Evolutionary conservation across 768 basidiomycete species (phyloP).

Genomic region (Clavulina sp.): DNA sequence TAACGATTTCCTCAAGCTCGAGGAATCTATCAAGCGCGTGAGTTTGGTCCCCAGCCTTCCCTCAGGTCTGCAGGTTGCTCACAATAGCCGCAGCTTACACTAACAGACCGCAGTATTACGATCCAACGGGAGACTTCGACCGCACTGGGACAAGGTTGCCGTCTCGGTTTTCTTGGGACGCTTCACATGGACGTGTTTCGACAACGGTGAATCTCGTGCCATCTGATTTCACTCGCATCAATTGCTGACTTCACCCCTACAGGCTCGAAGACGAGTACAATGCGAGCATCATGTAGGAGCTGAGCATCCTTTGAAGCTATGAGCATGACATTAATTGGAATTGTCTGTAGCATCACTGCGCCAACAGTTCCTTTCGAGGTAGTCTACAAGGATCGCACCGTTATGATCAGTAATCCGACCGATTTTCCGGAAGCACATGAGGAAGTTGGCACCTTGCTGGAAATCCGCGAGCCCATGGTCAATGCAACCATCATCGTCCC

Average conservation of each 20-base stretch:
- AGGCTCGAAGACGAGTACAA: constrained; percentile 93
- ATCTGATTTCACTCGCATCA: neutral
- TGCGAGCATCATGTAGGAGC: constrained; percentile 53
- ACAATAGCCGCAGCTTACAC: constrained; percentile 36
- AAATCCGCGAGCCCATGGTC: constrained; percentile 84
- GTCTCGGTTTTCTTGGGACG: constrained; percentile 88
- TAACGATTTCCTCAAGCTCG: constrained; percentile 80
- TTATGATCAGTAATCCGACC: constrained; percentile 76
- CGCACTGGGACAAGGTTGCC: constrained; percentile 86
- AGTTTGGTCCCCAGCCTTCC: constrained; percentile 13
- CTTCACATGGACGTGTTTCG: constrained; percentile 95
- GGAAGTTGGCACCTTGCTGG: constrained; percentile 34
- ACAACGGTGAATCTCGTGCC: constrained; percentile 24
- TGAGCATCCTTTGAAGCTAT: neutral
- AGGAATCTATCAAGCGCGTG: constrained; percentile 88
- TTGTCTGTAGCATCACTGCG: neutral
- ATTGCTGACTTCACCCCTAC: constrained; percentile 2
- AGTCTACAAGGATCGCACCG: constrained; percentile 45
- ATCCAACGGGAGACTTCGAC: constrained; percentile 83
- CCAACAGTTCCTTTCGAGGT: constrained; percentile 29
- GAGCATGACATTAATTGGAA: neutral
- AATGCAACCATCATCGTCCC: constrained; percentile 90
- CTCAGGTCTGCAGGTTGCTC: constrained; percentile 2
- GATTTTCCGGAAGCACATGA: constrained; percentile 83
- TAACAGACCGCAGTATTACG: constrained; percentile 79